Percentiles rank a stretch among this genome's conserved stretches.
phyloP scores from a whole-genome alignment of 208 protist genomes.

The Leishmania lainsoni region DNA sequence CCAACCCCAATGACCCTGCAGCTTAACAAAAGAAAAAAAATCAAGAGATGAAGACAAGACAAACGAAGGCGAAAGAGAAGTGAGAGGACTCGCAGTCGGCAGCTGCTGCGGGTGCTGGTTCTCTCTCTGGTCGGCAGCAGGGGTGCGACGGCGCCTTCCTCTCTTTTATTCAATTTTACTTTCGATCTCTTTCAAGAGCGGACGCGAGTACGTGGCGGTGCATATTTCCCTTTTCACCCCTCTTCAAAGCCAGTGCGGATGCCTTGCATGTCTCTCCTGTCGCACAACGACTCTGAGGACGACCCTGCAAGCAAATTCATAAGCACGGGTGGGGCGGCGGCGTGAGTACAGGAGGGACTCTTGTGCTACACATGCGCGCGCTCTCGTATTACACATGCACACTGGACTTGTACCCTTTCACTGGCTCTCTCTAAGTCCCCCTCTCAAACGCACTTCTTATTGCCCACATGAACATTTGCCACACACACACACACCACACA shows the following conservation, averaged over 20 bases:
- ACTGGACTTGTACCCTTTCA: not conserved
- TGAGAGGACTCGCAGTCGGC: not conserved
- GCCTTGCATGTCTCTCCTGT: not conserved
- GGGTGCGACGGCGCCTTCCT: not conserved
- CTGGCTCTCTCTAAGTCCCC: not conserved
- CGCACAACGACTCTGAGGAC: not conserved
- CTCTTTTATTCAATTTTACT: not conserved
- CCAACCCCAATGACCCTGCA: not conserved
- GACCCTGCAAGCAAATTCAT: not conserved
- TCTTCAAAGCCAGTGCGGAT: not conserved
- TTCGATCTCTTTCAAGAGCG: not conserved
- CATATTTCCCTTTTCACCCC: not conserved
- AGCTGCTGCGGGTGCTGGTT: not conserved
- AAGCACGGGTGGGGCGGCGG: not conserved
- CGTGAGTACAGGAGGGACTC: not conserved
- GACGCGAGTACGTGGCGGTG: not conserved
- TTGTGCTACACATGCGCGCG: not conserved
- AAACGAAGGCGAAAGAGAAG: conserved; percentile 1
- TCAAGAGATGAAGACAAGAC: conserved; percentile 3
- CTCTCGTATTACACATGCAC: not conserved
- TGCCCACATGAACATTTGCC: no score
- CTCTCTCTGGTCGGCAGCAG: not conserved
- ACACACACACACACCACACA: not conserved
- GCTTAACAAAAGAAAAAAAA: not conserved
- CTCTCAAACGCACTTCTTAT: not conserved